Base-by-base conservation (phyloP, 2,329 filamentous ascomycete species). In the Talaromyces sp. region DNA sequence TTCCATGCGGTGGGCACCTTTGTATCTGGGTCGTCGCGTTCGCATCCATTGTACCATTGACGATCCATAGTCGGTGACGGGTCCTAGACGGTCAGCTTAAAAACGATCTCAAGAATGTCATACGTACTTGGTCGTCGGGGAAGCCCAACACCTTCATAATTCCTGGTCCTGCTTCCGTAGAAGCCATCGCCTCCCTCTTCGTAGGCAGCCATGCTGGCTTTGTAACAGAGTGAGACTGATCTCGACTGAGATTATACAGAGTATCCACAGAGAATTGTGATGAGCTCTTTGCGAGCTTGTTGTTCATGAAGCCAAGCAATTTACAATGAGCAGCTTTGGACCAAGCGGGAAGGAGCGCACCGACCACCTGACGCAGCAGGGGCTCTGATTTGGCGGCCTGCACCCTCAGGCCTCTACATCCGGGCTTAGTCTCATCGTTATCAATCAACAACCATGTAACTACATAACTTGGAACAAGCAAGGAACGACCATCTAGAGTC, bases 1-100 rank as follows among this genome's bases (percentile, higher is more conserved):
- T 79, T 97, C 93, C 71, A 92, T 87, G 66, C 83, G 82, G 71
- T 88, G 88, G 6, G 85, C 83, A 65, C 88, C 88, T 74, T 88
- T 90, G 79, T 91, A 94, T 70, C 88, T 88, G 33, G 90, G 89
- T 72, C 88, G 85, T 64, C 94, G 88, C 73, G 92, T 87, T 73
- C 90, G 90, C 85, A 96, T 92, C 91, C 92, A 99, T 78, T 96
- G 91, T 61, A 91, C 89, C 76, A 96, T 86, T 10, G 92, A 95
- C 27, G 93, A 90, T 72, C 92, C 90, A 84, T 97, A 97, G 78
- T 97, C 93, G 52, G 93, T 97, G 14, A 96, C 92, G 52, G 93
- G 90, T 68, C 93, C 92, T 96, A 67, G 63, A 45, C 50, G 63
- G 39, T 24, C 37, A 37, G 13, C n/a, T 24, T 4, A 43, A 6